Conservation (phyloP, 2,329 filamentous ascomycete genomes). For the Hypoxylon sp. region DNA sequence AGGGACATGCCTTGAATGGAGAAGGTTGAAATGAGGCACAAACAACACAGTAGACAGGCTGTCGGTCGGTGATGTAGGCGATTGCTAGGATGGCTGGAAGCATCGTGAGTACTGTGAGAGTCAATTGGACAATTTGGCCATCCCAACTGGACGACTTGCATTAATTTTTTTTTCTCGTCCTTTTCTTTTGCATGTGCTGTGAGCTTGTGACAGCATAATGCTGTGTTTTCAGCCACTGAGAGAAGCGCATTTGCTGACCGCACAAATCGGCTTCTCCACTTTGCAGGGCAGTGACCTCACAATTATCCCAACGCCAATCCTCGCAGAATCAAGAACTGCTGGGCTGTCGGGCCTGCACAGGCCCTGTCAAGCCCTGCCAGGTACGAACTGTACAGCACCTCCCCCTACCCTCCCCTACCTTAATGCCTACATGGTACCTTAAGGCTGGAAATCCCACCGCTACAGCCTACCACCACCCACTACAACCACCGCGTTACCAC, state of each 20-base stretch:
- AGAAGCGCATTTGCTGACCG: conserved; percentile 16
- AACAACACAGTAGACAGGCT: no score
- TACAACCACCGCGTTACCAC: neutral
- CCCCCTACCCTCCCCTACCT: conserved; percentile 13
- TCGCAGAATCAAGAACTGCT: conserved; percentile 16
- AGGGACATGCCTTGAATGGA: neutral
- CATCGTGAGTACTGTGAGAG: neutral
- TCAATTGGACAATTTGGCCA: conserved; percentile 15
- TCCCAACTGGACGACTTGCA: no score
- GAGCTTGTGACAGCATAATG: neutral
- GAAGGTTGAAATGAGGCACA: no score
- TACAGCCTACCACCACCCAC: neutral
- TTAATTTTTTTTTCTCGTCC: conserved; percentile 3
- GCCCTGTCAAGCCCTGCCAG: no score
- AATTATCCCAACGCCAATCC: conserved; percentile 34
- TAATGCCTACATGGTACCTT: no score
- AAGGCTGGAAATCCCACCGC: conserved; percentile 8
- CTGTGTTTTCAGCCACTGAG: conserved; percentile 15
- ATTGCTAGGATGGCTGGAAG: no score
- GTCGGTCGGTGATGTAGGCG: no score
- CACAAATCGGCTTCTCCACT: conserved; percentile 21
- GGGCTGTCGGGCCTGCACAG: neutral
- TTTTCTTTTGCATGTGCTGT: neutral
- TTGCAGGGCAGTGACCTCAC: conserved; percentile 36
- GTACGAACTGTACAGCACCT: conserved; percentile 20